Evolutionary conservation across 495 filamentous ascomycete species (phyloP).

Genomic region (Parmelia sp.): DNA sequence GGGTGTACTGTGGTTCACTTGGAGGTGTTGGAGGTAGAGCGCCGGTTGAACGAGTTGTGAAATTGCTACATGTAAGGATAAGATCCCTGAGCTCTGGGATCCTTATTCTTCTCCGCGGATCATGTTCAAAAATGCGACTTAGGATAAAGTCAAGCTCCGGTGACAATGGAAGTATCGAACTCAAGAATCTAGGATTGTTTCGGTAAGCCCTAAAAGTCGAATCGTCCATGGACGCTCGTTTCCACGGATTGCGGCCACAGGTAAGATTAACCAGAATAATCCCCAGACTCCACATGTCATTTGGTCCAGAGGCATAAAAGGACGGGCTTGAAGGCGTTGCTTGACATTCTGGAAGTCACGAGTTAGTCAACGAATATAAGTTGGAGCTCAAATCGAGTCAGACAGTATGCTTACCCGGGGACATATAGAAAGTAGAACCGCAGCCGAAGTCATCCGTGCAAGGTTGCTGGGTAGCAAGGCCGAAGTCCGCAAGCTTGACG

Average conservation of each 20-base stretch:
- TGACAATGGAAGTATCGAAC: slow-evolving; percentile 88
- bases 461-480: slow-evolving; percentile 78
- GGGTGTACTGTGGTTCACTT: slow-evolving; percentile 11
- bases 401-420: slow-evolving; percentile 64
- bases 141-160: slow-evolving; percentile 85
- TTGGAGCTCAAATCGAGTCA: neutral
- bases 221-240: slow-evolving; percentile 85
- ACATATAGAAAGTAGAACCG: slow-evolving; percentile 99
- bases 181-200: slow-evolving; percentile 79
- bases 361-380: slow-evolving; percentile 11
- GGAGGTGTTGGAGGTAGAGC: slow-evolving; percentile 16
- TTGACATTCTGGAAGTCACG: slow-evolving; percentile 71
- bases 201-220: slow-evolving; percentile 91
- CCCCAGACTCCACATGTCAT: slow-evolving; percentile 96
- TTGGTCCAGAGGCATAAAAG: slow-evolving; percentile 86
- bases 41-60: slow-evolving; percentile 47
- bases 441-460: slow-evolving; percentile 93
- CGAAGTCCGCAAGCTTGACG: slow-evolving; percentile 96
- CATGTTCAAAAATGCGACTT: slow-evolving; percentile 79
- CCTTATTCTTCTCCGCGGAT: slow-evolving; percentile 79
- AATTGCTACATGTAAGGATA: slow-evolving; percentile 68
- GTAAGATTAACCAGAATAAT: slow-evolving; percentile 97
- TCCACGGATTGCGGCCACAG: slow-evolving; percentile 98
- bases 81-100: slow-evolving; percentile 72
- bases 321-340: slow-evolving; percentile 69